Evolutionary conservation across 75 land plant species (phyloP).

Genomic region (Gnetum montanum): DNA sequence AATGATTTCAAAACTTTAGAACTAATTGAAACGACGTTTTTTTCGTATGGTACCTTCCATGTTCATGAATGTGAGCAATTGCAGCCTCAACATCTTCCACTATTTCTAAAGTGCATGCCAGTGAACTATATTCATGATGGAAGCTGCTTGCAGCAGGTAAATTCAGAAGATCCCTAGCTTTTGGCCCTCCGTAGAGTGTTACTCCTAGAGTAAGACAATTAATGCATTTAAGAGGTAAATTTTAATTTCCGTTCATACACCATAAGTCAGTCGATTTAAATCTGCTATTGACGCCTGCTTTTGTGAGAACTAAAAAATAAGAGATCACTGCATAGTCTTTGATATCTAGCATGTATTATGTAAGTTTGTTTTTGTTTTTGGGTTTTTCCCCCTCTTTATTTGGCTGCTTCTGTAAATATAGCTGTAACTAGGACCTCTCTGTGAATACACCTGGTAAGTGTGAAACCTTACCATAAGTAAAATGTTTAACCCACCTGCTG

Average conservation of each 20-base stretch:
- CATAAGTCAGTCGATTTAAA: no score
- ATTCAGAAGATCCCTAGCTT: slow-evolving; percentile 41
- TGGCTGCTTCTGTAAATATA: no score
- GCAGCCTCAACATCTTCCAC: slow-evolving; percentile 86
- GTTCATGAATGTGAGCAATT: slow-evolving; percentile 70
- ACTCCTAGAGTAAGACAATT: slow-evolving; percentile 51
- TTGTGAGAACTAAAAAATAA: no score
- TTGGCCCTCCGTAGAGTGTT: slow-evolving; percentile 65
- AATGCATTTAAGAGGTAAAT: not conserved
- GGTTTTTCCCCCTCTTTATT: no score
- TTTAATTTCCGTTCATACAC: no score
- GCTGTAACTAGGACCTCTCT: no score
- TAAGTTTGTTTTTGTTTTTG: no score
- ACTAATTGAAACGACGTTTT: not conserved
- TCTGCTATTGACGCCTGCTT: no score
- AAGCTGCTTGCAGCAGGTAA: slow-evolving; percentile 47
- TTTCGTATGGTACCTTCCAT: slow-evolving; percentile 71
- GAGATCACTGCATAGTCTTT: no score
- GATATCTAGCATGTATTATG: no score
- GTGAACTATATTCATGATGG: slow-evolving; percentile 81
- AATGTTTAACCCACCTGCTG: slow-evolving; percentile 41
- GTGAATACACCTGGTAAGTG: no score
- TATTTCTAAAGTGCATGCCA: slow-evolving; percentile 83
- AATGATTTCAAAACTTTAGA: slow-evolving; percentile 3
- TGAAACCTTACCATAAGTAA: no score